A percentile compares a stretch with the other conserved stretches of the same genome.
Conservation (phyloP, 768 basidiomycete genomes). For the Agrocybe pediades region DNA sequence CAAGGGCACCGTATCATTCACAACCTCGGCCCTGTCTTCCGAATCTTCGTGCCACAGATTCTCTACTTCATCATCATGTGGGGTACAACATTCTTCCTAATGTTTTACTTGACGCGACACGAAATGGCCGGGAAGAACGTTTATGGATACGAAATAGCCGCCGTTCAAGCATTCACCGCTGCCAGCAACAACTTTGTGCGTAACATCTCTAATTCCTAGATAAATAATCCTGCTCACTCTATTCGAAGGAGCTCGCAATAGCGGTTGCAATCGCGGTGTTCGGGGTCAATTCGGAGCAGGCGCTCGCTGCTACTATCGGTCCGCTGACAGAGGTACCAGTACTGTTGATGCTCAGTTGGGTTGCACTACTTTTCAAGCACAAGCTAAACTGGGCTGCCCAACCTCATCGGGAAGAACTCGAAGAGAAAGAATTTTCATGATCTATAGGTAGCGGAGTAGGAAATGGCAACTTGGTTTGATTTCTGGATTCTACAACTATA, state of each 20-base stretch:
- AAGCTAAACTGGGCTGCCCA: conserved; percentile 29
- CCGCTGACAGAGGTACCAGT: conserved; percentile 83
- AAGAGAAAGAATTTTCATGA: background rate
- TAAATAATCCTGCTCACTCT: background rate
- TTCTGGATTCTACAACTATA: background rate
- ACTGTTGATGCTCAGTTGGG: conserved; percentile 66
- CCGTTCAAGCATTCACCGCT: conserved; percentile 79
- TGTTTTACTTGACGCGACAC: conserved; percentile 48
- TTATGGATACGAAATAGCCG: conserved; percentile 70
- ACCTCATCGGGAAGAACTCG: no score
- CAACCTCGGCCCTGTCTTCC: conserved; percentile 76
- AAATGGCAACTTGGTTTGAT: background rate
- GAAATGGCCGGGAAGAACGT: conserved; percentile 19
- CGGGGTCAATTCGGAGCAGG: conserved; percentile 77
- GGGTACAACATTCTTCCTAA: conserved; percentile 57
- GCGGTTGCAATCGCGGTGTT: conserved; percentile 79
- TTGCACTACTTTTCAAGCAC: conserved; percentile 49
- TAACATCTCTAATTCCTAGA: conserved; percentile 15
- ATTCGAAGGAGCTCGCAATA: conserved; percentile 71
- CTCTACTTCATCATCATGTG: conserved; percentile 83
- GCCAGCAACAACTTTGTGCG: conserved; percentile 77
- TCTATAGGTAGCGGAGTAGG: background rate
- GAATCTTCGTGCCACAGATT: conserved; percentile 78
- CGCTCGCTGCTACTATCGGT: conserved; percentile 79
- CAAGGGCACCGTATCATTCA: conserved; percentile 70